Evolutionary conservation across 129 eudicot species (phyloP).

Genomic region (Saussurea involucrata): DNA sequence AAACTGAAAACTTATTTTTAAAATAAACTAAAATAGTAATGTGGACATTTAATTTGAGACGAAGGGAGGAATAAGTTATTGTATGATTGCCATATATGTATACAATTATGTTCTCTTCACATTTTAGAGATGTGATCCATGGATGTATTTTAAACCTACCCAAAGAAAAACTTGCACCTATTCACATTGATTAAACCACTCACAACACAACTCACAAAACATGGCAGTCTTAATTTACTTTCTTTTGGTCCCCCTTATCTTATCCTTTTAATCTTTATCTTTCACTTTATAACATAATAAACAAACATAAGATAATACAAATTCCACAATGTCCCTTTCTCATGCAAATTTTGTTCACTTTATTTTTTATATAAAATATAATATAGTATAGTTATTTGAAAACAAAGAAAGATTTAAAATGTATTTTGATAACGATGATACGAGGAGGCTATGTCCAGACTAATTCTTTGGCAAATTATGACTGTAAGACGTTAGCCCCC

Average conservation of each 20-base stretch:
- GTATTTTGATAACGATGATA: no score
- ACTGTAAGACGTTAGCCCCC: no score
- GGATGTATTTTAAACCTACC: conserved; percentile 23
- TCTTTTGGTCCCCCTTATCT: conserved; percentile 20
- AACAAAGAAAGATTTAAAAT: no score
- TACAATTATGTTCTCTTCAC: neutral
- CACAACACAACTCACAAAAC: conserved; percentile 19
- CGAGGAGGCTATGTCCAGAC: no score
- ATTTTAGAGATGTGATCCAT: neutral
- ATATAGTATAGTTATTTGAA: no score
- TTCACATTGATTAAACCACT: conserved; percentile 11
- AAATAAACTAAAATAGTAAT: no score
- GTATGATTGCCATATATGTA: no score
- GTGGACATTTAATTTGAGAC: no score
- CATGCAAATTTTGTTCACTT: neutral
- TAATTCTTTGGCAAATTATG: no score
- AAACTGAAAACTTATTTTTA: no score
- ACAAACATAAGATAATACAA: conserved; percentile 8
- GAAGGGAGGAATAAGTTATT: no score
- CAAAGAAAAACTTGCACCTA: conserved; percentile 15
- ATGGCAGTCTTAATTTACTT: neutral
- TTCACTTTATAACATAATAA: conserved; percentile 13
- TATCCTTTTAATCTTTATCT: conserved; percentile 21
- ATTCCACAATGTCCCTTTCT: conserved; percentile 7
- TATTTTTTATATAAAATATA: no score